These are phyloP conservation scores for Rhododendron simsii DNA, from an alignment of 148 eudicot species.

Conservation along the genomic window DNA sequence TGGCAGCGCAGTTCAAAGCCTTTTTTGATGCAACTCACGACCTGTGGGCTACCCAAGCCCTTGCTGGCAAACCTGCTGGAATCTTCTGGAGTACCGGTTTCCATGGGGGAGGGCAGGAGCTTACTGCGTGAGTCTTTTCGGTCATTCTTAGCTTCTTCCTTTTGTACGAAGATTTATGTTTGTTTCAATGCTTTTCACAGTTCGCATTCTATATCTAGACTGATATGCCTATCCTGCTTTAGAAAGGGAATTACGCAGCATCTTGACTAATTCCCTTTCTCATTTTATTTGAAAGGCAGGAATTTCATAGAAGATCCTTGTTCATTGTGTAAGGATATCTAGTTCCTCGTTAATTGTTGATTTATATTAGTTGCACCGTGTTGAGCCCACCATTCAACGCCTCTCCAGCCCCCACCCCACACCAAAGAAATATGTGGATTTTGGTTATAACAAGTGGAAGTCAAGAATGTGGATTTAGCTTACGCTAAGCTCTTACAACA, in stretches of 20 bases:
- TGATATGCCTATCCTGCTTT: neutral
- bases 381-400: neutral
- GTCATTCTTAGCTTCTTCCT: neutral
- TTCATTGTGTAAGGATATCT: neutral
- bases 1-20: slow-evolving; percentile 64
- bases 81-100: slow-evolving; percentile 78
- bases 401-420: neutral
- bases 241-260: neutral
- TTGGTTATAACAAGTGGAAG: neutral
- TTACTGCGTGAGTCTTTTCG: slow-evolving; percentile 47
- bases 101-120: slow-evolving; percentile 75
- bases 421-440: neutral
- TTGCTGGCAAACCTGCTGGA: slow-evolving; percentile 80
- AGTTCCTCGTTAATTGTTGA: neutral
- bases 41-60: slow-evolving; percentile 51
- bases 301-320: neutral
- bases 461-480: neutral
- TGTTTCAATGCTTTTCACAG: neutral
- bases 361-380: neutral
- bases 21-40: slow-evolving; percentile 55
- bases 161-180: neutral
- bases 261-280: neutral
- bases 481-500: neutral
- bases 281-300: neutral
- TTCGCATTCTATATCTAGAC: neutral